Evolutionary conservation across 805 yeast genomes (phyloP), one percentile per base, ranked within the genome.

Genomic region (Saccharomycopsis olivae): DNA sequence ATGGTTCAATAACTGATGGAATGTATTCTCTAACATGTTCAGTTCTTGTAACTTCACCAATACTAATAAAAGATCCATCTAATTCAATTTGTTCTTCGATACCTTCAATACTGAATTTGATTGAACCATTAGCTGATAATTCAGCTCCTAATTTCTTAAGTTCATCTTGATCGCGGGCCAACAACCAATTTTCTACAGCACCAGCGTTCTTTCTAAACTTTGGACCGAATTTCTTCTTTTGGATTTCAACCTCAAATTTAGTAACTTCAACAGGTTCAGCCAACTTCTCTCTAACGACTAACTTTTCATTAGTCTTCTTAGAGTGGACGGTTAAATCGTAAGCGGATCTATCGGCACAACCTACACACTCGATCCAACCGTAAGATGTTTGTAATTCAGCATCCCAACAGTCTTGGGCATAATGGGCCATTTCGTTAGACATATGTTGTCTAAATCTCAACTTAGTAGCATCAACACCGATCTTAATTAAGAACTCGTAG

Each of bases 361-460:
- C 99, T 59, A 92, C 96, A 78, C 98, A 94, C 69, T 92, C 99
- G 54, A 92, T 84, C 99, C 99, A 92, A 54, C 99, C 99, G 55
- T 86, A 92, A 25, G 96, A 85, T 32, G 96, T 79, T 53, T 83
- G 78, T 55, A 92, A 71, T 69, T 92, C 99, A 50, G 95, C 96
- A 66, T 92, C 99, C 99, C 99, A 92, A 71, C 99, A 92, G 67
- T 92, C 99, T 51, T 94, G 78, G 46, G 98, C 98, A 62, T 92
- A 92, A 63, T 92, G 99, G 15, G 99, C 99, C 99, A 92, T 92
- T 69, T 92, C 99, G 60, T 92, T 92, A 53, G 79, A 71, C 94
- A 92, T 79, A 66, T 92, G 99, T 69, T 92, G 98, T 71, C 99
- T 83, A 76, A 92, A 92, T 62, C 99, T 78, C 60, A 92, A 65